Evolutionary conservation across 768 basidiomycete genomes (phyloP).

Genomic region (Suillus discolor): DNA sequence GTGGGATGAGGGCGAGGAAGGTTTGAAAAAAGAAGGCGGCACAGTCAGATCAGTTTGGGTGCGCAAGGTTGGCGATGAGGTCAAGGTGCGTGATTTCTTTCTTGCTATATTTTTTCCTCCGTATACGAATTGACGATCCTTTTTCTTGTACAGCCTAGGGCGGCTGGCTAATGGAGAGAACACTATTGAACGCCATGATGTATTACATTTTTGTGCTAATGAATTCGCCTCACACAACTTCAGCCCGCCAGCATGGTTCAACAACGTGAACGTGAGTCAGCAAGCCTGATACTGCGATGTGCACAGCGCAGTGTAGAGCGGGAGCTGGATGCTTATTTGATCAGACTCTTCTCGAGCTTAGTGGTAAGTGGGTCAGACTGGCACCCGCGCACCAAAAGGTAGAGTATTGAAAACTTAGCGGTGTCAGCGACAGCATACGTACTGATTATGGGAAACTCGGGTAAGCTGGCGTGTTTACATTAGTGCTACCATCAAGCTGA

Average conservation of each 20-base stretch:
- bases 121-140: neutral
- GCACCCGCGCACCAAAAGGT: too few species aligned
- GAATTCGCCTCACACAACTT: neutral
- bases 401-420: too few species aligned
- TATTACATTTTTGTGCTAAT: slow-evolving; percentile 1
- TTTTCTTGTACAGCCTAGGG: slow-evolving; percentile 20
- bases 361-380: too few species aligned
- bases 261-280: neutral
- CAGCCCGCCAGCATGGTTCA: neutral
- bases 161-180: neutral
- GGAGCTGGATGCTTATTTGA: neutral
- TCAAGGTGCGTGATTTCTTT: slow-evolving; percentile 53
- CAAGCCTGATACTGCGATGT: neutral
- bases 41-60: slow-evolving; percentile 56
- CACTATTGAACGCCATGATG: neutral
- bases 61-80: slow-evolving; percentile 71
- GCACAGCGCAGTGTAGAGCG: neutral
- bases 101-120: neutral
- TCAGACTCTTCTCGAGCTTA: neutral
- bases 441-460: too few species aligned
- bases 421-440: too few species aligned
- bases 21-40: slow-evolving; percentile 62
- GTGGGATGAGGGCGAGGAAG: slow-evolving; percentile 86
- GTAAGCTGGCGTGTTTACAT: too few species aligned
- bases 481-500: neutral